These are phyloP conservation scores for Brassica carinata DNA, from an alignment of 345 rosid genomes.

Conservation along the genomic window DNA sequence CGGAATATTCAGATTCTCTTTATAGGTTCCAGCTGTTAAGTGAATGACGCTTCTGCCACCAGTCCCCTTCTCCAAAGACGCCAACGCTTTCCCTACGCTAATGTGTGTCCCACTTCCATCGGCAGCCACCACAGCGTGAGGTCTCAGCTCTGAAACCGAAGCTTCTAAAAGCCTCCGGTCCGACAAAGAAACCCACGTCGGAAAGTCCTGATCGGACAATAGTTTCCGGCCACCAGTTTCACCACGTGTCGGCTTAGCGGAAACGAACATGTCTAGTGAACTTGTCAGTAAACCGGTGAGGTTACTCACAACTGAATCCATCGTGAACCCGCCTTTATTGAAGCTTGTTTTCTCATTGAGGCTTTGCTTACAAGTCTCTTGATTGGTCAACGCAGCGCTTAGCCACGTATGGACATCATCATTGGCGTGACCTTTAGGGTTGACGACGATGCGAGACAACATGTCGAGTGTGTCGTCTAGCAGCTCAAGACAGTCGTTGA, in stretches of 20 bases:
- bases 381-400: slow-evolving; percentile 59
- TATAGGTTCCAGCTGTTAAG: slow-evolving; percentile 54
- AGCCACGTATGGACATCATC: slow-evolving; percentile 57
- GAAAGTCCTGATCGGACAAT: slow-evolving; percentile 33
- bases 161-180: slow-evolving; percentile 52
- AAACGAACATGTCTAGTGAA: slow-evolving; percentile 39
- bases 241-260: neutral
- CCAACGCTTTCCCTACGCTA: slow-evolving; percentile 48
- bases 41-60: slow-evolving; percentile 51
- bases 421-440: neutral
- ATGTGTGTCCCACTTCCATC: slow-evolving; percentile 59
- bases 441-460: slow-evolving; percentile 39
- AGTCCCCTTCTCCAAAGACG: slow-evolving; percentile 27
- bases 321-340: neutral
- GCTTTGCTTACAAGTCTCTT: slow-evolving; percentile 53
- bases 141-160: slow-evolving; percentile 40
- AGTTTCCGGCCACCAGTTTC: slow-evolving; percentile 20
- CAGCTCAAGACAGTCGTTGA: slow-evolving; percentile 52
- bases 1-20: slow-evolving; percentile 48
- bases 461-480: slow-evolving; percentile 53
- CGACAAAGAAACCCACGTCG: slow-evolving; percentile 46
- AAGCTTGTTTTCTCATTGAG: slow-evolving; percentile 34
- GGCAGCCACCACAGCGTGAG: slow-evolving; percentile 54
- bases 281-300: slow-evolving; percentile 42
- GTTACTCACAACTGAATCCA: slow-evolving; percentile 33